phyloP scores from a whole-genome alignment of 179 eudicot species.

The Silene vulgaris region DNA sequence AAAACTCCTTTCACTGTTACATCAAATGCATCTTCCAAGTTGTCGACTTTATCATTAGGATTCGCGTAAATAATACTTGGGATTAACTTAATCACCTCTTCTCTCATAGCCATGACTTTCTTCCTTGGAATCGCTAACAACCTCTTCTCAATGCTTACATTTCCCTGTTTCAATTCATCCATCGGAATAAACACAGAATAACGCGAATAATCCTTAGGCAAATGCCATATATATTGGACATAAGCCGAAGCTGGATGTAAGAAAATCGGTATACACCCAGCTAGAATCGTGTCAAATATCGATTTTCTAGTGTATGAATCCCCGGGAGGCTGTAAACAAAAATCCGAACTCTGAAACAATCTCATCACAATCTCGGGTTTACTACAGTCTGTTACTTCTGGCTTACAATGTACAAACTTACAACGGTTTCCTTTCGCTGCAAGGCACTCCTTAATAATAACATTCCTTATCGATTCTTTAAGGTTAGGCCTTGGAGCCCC shows the following conservation, averaged over 20 bases:
- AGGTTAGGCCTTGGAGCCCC: slow-evolving; percentile 35
- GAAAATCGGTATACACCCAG: slow-evolving; percentile 32
- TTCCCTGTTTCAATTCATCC: slow-evolving; percentile 24
- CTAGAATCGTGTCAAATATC: slow-evolving; percentile 27
- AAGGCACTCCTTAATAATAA: slow-evolving; percentile 32
- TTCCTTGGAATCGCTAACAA: slow-evolving; percentile 22
- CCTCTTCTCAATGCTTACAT: slow-evolving; percentile 30
- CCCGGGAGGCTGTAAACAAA: slow-evolving; percentile 37
- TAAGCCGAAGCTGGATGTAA: slow-evolving; percentile 33
- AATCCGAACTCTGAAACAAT: slow-evolving; percentile 28
- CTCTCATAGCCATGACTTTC: slow-evolving; percentile 34
- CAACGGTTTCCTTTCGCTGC: slow-evolving; percentile 17
- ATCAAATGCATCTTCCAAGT: slow-evolving; percentile 27
- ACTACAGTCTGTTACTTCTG: slow-evolving; percentile 21
- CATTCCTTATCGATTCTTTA: slow-evolving; percentile 31
- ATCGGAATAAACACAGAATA: slow-evolving; percentile 29
- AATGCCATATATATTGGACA: slow-evolving; percentile 32
- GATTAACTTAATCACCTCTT: slow-evolving; percentile 37
- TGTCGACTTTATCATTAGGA: slow-evolving; percentile 17
- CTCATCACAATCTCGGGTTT: slow-evolving; percentile 28
- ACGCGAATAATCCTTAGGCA: slow-evolving; percentile 24
- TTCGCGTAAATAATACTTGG: slow-evolving; percentile 37
- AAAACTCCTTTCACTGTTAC: slow-evolving; percentile 18
- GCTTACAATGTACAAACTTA: slow-evolving; percentile 25
- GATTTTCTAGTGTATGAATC: slow-evolving; percentile 33